Conservation (phyloP, 805 yeast genomes). For the Yarrowia divulgata region DNA sequence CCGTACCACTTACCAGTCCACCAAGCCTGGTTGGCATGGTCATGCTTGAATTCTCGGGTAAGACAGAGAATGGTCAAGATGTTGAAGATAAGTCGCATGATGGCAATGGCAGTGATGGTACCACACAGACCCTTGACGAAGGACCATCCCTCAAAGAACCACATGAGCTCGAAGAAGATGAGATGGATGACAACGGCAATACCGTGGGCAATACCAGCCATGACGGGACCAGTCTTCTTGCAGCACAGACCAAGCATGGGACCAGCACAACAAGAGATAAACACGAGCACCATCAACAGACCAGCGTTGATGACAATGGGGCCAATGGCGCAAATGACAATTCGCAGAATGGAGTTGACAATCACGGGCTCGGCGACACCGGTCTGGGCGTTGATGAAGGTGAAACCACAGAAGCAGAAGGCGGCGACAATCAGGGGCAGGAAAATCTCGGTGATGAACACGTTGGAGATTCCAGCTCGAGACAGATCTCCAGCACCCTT, state of each 20-base stretch:
- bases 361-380: slow-evolving; percentile 63
- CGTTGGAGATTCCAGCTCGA: slow-evolving; percentile 78
- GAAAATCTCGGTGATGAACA: slow-evolving; percentile 79
- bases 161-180: slow-evolving; percentile 89
- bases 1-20: slow-evolving; percentile 99
- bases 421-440: slow-evolving; percentile 75
- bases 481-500: slow-evolving; percentile 68
- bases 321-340: slow-evolving; percentile 70
- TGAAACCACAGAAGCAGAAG: slow-evolving; percentile 72
- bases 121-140: slow-evolving; percentile 90
- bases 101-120: slow-evolving; percentile 78
- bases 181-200: slow-evolving; percentile 88
- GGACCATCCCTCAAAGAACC: slow-evolving; percentile 94
- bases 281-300: slow-evolving; percentile 75
- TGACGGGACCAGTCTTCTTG: slow-evolving; percentile 94
- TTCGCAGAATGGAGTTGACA: slow-evolving; percentile 67
- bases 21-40: slow-evolving; percentile 96
- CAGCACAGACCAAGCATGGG: slow-evolving; percentile 94
- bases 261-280: slow-evolving; percentile 95
- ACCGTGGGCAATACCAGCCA: slow-evolving; percentile 97
- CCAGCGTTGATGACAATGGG: slow-evolving; percentile 94
- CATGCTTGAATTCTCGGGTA: slow-evolving; percentile 96
- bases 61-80: slow-evolving; percentile 76
- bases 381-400: slow-evolving; percentile 84
- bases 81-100: slow-evolving; percentile 89